Conservation (phyloP, 139 green algal genomes). For the Chlorella sp. region DNA sequence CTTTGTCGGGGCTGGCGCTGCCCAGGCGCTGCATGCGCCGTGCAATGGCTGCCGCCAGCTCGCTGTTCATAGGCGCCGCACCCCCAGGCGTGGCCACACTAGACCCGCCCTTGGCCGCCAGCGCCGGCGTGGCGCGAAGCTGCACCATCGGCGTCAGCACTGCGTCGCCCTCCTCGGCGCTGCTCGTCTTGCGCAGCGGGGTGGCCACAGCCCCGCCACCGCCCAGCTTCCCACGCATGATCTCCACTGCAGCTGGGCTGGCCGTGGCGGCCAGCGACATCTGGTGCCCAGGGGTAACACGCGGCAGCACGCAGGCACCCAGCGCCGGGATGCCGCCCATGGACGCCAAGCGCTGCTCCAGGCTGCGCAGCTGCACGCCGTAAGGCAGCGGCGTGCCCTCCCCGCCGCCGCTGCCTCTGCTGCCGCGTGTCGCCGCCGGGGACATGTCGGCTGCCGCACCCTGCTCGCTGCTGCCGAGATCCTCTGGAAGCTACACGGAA, state of each 20-base stretch:
- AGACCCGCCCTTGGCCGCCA: neutral
- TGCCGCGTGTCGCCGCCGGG: neutral
- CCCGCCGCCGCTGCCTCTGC: neutral
- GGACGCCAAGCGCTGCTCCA: conserved; percentile 8
- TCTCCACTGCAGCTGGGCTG: conserved; percentile 39
- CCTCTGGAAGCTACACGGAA: neutral
- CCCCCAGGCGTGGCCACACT: neutral
- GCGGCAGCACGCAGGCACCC: conserved; percentile 31
- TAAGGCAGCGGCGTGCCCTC: conserved; percentile 2
- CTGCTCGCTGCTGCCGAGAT: neutral
- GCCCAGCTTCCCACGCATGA: conserved; percentile 12
- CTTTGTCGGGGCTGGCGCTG: conserved; percentile 16
- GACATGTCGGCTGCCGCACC: neutral
- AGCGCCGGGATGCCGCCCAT: conserved; percentile 44
- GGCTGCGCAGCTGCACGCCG: conserved; percentile 23
- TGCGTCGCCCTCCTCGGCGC: neutral
- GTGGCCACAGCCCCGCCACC: neutral
- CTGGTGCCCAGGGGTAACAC: neutral
- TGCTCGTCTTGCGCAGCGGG: conserved; percentile 9
- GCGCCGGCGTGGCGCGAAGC: conserved; percentile 2
- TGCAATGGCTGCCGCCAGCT: conserved; percentile 36
- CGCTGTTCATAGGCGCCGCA: neutral
- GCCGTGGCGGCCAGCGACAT: conserved; percentile 29
- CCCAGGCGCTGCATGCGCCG: conserved; percentile 25
- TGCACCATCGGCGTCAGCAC: conserved; percentile 24